These are phyloP conservation scores for Phyllostachys edulis DNA, from an alignment of 176 grass and related monocot genomes.

Conservation along the genomic window DNA sequence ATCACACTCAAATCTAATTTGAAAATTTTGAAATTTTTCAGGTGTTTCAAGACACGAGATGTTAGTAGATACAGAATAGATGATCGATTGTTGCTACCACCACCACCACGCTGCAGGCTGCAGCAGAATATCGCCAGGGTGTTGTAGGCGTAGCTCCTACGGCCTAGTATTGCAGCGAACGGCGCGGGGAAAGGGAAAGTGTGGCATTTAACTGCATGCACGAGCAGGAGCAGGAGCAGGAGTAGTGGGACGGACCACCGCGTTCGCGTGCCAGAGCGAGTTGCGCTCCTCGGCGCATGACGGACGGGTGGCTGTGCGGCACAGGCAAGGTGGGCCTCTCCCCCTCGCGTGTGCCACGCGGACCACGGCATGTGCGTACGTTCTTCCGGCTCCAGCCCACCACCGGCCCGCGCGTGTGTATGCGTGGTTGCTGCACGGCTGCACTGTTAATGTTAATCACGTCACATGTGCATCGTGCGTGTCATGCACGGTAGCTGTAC, in stretches of 20 bases:
- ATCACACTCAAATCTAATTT: too few relatives aligned
- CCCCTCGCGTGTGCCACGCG: background rate
- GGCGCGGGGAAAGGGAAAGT: background rate
- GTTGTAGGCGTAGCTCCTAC: background rate
- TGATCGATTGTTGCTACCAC: too few relatives aligned
- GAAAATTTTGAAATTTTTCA: too few relatives aligned
- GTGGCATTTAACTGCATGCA: background rate
- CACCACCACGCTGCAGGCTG: too few relatives aligned
- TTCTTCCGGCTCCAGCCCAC: background rate
- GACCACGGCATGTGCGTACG: background rate
- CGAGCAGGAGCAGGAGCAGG: background rate
- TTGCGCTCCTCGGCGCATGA: slow-evolving; percentile 1
- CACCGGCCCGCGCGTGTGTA: too few relatives aligned
- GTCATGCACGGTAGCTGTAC: too few relatives aligned
- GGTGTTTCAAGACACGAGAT: too few relatives aligned
- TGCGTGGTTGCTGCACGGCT: too few relatives aligned
- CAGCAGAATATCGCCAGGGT: background rate
- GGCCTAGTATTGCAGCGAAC: background rate
- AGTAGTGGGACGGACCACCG: slow-evolving; percentile 22
- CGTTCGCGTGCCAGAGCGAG: slow-evolving; percentile 28
- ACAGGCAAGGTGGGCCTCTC: background rate
- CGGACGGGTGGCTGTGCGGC: slow-evolving; percentile 21
- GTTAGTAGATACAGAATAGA: too few relatives aligned
- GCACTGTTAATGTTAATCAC: too few relatives aligned
- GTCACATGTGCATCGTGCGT: too few relatives aligned